A percentile compares a stretch with the other conserved stretches of the same genome.
phyloP scores from a whole-genome alignment of 2,329 filamentous ascomycete genomes.

The Talaromyces sp. region DNA sequence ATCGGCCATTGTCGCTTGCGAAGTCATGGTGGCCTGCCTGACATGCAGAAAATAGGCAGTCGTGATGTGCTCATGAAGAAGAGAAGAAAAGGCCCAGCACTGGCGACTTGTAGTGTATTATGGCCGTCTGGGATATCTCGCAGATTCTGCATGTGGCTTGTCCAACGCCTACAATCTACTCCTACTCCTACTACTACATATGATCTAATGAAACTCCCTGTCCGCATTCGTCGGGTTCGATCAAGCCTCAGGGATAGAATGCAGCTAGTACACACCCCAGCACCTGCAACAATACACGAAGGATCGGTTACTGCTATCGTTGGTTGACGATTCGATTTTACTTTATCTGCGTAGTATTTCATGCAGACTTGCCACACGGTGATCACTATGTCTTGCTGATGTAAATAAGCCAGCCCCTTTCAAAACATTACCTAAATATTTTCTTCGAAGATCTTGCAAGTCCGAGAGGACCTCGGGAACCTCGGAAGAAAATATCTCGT shows the following conservation, averaged over 20 bases:
- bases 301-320: background rate
- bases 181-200: background rate
- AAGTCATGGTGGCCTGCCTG: background rate
- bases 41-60: background rate
- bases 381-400: background rate
- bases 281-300: background rate
- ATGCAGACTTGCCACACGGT: background rate
- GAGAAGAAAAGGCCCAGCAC: background rate
- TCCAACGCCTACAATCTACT: background rate
- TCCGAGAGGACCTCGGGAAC: no score
- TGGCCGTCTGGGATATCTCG: background rate
- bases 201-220: background rate
- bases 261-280: background rate
- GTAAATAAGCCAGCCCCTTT: no score
- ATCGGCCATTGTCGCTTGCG: background rate
- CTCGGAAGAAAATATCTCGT: background rate
- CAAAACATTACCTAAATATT: background rate
- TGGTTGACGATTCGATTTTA: background rate
- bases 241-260: background rate
- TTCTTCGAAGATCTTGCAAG: background rate
- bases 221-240: background rate
- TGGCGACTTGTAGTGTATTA: background rate
- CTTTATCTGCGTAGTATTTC: background rate
- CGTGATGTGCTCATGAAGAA: background rate
- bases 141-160: background rate